Evolutionary conservation across 768 basidiomycete genomes (phyloP).

Genomic region (Trametes sanguinea): DNA sequence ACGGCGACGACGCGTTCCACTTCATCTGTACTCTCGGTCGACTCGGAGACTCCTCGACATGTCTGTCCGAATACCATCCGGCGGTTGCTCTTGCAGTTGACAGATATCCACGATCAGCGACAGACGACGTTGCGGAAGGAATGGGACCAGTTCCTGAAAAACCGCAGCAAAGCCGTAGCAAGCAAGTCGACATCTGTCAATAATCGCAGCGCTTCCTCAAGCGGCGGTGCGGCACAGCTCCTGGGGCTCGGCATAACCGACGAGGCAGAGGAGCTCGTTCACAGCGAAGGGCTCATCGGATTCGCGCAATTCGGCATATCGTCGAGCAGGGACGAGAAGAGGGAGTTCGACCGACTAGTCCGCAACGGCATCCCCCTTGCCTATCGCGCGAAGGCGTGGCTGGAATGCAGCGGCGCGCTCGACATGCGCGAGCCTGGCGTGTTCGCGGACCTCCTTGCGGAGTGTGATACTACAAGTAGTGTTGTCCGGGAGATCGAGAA

Average conservation of each 20-base stretch:
- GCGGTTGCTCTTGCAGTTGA: constrained; percentile 72
- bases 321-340: constrained; percentile 68
- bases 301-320: constrained; percentile 86
- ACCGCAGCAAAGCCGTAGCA: constrained; percentile 53
- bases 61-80: constrained; percentile 76
- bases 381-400: constrained; percentile 87
- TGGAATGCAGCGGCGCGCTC: constrained; percentile 91
- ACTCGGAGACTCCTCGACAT: constrained; percentile 66
- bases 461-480: constrained; percentile 45
- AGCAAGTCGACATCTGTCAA: constrained; percentile 28
- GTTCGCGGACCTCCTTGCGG: constrained; percentile 80
- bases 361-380: constrained; percentile 84
- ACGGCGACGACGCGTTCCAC: constrained; percentile 33
- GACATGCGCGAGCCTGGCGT: constrained; percentile 92
- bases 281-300: constrained; percentile 85
- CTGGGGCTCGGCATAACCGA: constrained; percentile 64
- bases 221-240: constrained; percentile 58
- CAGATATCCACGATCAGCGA: constrained; percentile 77
- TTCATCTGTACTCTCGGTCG: constrained; percentile 61
- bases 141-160: constrained; percentile 88
- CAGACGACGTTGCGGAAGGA: constrained; percentile 70
- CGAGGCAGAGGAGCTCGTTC: constrained; percentile 74
- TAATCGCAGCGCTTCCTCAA: constrained; percentile 13
- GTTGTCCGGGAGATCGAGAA: constrained; percentile 90
- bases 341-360: constrained; percentile 80